Conservation (phyloP, 2,329 filamentous ascomycete genomes). For the Tolypocladium tropicale region DNA sequence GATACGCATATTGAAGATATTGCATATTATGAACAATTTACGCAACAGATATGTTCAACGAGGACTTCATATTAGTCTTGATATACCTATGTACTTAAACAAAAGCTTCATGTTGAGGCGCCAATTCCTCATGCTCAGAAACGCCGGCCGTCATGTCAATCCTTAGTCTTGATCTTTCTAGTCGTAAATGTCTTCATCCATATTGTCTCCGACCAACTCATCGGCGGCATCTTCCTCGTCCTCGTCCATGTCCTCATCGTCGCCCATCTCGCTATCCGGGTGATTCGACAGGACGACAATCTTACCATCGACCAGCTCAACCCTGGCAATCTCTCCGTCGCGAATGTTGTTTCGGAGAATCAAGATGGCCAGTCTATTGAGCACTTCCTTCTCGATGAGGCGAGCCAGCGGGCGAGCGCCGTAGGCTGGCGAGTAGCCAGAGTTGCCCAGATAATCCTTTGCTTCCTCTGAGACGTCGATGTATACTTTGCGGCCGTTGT, state of each 20-base stretch:
- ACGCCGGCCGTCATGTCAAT: neutral
- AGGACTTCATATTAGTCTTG: neutral
- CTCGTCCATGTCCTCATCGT: slow-evolving; percentile 65
- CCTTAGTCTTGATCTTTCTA: slow-evolving; percentile 11
- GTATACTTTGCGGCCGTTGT: slow-evolving; percentile 76
- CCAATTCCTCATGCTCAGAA: neutral
- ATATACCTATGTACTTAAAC: neutral
- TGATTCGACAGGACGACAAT: slow-evolving; percentile 81
- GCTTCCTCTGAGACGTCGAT: slow-evolving; percentile 78
- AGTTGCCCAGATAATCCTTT: slow-evolving; percentile 83
- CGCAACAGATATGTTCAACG: neutral
- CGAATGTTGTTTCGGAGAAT: slow-evolving; percentile 76
- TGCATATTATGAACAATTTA: neutral
- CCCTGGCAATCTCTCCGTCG: slow-evolving; percentile 74
- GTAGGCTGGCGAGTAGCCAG: slow-evolving; percentile 92
- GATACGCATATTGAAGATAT: neutral
- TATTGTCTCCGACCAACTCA: slow-evolving; percentile 51
- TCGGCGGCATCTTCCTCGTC: slow-evolving; percentile 63
- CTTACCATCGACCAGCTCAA: slow-evolving; percentile 70
- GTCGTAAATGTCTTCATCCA: slow-evolving; percentile 48
- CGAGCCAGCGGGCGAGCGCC: slow-evolving; percentile 81
- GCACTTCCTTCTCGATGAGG: slow-evolving; percentile 92
- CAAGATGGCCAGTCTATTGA: slow-evolving; percentile 85
- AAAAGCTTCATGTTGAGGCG: neutral
- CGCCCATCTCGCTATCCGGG: slow-evolving; percentile 44